Evolutionary conservation across 257 asterid genomes (phyloP).

Genomic region (Eucommia ulmoides): DNA sequence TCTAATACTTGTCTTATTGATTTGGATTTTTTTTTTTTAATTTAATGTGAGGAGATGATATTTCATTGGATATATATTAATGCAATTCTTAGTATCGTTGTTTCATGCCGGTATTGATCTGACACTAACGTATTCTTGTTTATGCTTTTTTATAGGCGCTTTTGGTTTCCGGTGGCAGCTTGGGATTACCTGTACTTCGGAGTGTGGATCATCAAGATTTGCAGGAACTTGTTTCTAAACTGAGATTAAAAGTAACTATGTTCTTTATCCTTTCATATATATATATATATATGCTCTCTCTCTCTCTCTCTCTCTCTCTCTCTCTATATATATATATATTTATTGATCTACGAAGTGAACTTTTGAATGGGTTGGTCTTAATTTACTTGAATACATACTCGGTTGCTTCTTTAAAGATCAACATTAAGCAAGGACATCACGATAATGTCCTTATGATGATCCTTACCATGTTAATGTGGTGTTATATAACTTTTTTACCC

Average conservation of each 20-base stretch:
- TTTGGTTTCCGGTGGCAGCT: conserved; percentile 95
- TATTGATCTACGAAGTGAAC: too few relatives aligned
- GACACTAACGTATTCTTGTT: neutral
- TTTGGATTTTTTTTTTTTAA: neutral
- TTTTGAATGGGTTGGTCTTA: too few relatives aligned
- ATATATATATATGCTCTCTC: too few relatives aligned
- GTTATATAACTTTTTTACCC: too few relatives aligned
- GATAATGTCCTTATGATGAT: too few relatives aligned
- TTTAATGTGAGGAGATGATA: neutral
- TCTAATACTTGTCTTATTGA: neutral
- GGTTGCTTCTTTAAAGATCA: too few relatives aligned
- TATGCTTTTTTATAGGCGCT: conserved; percentile 53
- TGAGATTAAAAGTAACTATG: conserved; percentile 68
- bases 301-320: too few relatives aligned
- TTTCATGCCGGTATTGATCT: neutral
- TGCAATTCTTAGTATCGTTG: neutral
- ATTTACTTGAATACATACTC: too few relatives aligned
- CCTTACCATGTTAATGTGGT: too few relatives aligned
- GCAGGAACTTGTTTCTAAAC: conserved; percentile 90
- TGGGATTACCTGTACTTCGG: conserved; percentile 94
- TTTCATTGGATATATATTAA: neutral
- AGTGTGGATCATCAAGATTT: conserved; percentile 94
- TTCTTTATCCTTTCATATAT: neutral
- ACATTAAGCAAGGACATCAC: too few relatives aligned
- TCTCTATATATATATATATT: too few relatives aligned